Evolutionary conservation across 495 filamentous ascomycete genomes (phyloP), one percentile per base, ranked within the genome.

Genomic region (Penicillium canescens): DNA sequence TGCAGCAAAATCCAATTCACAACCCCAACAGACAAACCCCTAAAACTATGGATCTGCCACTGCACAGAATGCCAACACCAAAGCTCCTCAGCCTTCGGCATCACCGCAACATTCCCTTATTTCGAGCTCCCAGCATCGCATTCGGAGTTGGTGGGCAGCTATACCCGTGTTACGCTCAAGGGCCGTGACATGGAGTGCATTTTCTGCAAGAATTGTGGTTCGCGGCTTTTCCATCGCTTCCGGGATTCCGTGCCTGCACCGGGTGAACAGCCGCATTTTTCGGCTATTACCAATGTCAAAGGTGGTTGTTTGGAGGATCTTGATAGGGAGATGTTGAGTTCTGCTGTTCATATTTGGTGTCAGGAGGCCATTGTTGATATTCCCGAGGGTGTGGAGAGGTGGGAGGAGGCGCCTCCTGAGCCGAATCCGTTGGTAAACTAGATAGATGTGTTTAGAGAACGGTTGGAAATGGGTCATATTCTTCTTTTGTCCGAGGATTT

Each of bases 41-140:
- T 86, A 21, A 77, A 76, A 1, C 62, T 87, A 13, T 88, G 86
- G 60, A 82, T 86, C 62, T 89, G 86, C 70, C 86, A 89, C 70
- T 89, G 86, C 66, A 65, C 73, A 35, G 78, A 86, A 56, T 89
- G 86, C 66, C 82, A 80, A 26, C 78, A 80, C 50, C 86, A 89
- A 69, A 81, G 84, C 42, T 77, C 81, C 46, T 84, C 82, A 13
- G 84, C 86, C n/a, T 87, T 85, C 60, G 85, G 86, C 23, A 79
- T 83, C 44, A 83, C 80, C 23, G 85, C 85, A 48, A 84, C 86
- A 57, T 89, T 89, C 61, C 86, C 84, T 6, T 65, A 67, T 12
- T 87, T 87, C 44, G 59, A 72, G 16, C 65, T 86, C 36, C 81
- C 72, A 0, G 53, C 55, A 9, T 55, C 69, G 11, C 45, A 42